Conservation (phyloP, 768 basidiomycete genomes). For the Gloeostereum incarnatum region DNA sequence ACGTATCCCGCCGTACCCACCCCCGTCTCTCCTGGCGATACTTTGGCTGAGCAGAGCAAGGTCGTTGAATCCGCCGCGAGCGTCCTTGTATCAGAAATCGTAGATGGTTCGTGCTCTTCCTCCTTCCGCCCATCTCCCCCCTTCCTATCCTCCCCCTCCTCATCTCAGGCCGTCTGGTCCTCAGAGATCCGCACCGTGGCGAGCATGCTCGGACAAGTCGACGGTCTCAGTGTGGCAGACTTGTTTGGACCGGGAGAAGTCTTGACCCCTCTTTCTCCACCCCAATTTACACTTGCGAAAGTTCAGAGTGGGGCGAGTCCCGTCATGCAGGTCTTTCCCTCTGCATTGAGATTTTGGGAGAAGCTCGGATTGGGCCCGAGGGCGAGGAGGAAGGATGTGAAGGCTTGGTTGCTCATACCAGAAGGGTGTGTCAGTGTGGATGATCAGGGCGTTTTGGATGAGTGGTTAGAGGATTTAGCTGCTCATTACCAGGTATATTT, state of each 20-base stretch:
- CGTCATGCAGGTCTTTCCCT: constrained; percentile 58
- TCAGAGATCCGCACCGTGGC: constrained; percentile 41
- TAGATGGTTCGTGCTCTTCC: constrained; percentile 45
- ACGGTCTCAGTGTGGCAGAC: constrained; percentile 26
- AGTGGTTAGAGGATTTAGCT: constrained; percentile 50
- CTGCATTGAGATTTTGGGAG: constrained; percentile 79
- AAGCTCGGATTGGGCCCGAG: constrained; percentile 69
- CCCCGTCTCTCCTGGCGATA: constrained; percentile 76
- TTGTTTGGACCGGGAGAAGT: constrained; percentile 30
- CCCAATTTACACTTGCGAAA: too few relatives aligned
- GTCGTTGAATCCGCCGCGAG: constrained; percentile 60
- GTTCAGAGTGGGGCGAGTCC: too few relatives aligned
- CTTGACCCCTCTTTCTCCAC: too few relatives aligned
- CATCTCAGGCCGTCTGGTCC: constrained; percentile 40
- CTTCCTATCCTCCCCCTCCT: constrained; percentile 6
- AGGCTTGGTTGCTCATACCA: constrained; percentile 62
- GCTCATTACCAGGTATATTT: constrained; percentile 48
- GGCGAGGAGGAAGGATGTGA: constrained; percentile 63
- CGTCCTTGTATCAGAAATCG: constrained; percentile 55
- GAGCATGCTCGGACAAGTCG: constrained; percentile 29
- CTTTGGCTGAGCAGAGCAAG: constrained; percentile 57
- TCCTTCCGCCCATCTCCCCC: background rate
- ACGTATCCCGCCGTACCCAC: constrained; percentile 51
- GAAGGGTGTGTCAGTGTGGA: constrained; percentile 41
- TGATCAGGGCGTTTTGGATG: constrained; percentile 35